These are phyloP conservation scores for Mycosarcoma mackinlayi DNA, from an alignment of 1,284 basidiomycete genomes.

Conservation along the genomic window DNA sequence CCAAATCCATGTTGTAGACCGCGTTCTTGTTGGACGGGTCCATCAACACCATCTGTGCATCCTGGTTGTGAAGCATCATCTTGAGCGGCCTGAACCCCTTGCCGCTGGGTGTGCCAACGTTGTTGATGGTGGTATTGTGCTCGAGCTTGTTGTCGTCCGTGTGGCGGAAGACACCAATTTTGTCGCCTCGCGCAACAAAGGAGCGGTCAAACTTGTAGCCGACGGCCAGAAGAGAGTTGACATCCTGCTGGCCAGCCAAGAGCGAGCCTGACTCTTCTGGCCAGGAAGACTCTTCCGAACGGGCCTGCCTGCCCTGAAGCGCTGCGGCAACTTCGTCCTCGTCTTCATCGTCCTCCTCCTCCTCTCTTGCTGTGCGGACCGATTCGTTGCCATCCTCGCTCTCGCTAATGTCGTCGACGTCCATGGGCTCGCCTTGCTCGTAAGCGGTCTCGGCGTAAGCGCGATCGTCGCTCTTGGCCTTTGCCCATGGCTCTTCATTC, in stretches of 20 bases:
- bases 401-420: constrained; percentile 56
- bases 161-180: constrained; percentile 96
- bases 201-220: constrained; percentile 97
- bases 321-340: constrained; percentile 74
- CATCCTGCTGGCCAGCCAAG: constrained; percentile 47
- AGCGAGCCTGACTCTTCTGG: constrained; percentile 39
- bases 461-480: constrained; percentile 74
- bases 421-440: constrained; percentile 85
- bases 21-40: constrained; percentile 85
- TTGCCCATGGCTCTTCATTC: constrained; percentile 81
- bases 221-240: constrained; percentile 89
- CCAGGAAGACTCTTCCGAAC: constrained; percentile 26
- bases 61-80: constrained; percentile 97
- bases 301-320: constrained; percentile 30
- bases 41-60: constrained; percentile 93
- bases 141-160: constrained; percentile 80
- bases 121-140: constrained; percentile 88
- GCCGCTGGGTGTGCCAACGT: constrained; percentile 82
- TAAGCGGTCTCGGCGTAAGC: constrained; percentile 73
- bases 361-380: constrained; percentile 54
- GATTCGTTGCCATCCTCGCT: constrained; percentile 51
- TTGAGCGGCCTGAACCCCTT: constrained; percentile 87
- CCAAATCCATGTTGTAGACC: constrained; percentile 91
- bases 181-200: constrained; percentile 93
- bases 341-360: constrained; percentile 71